These are phyloP conservation scores for Lasiosphaeria ovina DNA, from an alignment of 495 filamentous ascomycete species.

Conservation along the genomic window DNA sequence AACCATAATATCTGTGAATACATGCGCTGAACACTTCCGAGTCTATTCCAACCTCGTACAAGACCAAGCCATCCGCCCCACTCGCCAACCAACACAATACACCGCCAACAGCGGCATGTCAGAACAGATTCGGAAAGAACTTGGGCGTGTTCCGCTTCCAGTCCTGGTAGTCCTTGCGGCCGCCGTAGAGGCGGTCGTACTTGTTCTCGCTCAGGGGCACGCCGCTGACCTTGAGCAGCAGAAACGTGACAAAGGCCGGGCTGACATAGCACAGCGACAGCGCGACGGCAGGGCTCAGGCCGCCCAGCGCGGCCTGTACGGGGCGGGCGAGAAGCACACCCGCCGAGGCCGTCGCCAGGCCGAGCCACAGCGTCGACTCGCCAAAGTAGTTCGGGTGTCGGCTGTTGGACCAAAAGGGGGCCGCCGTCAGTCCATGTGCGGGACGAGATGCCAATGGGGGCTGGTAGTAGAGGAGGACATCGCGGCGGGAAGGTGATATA, in stretches of 20 bases:
- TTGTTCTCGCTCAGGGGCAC: slow-evolving; percentile 62
- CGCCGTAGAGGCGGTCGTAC: slow-evolving; percentile 62
- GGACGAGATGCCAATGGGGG: background rate
- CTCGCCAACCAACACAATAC: slow-evolving; percentile 7
- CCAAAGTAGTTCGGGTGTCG: slow-evolving; percentile 69
- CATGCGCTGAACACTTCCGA: too few species aligned
- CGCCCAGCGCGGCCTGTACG: slow-evolving; percentile 44
- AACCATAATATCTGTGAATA: too few species aligned
- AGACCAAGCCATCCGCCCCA: too few species aligned
- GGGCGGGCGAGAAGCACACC: slow-evolving; percentile 47
- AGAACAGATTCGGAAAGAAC: slow-evolving; percentile 61
- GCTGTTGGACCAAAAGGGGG: slow-evolving; percentile 24
- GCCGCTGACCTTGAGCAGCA: slow-evolving; percentile 60
- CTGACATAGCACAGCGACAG: slow-evolving; percentile 52
- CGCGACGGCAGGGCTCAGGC: slow-evolving; percentile 45
- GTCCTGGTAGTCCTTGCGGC: slow-evolving; percentile 60
- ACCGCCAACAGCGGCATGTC: background rate
- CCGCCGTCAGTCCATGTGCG: background rate
- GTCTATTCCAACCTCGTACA: too few species aligned
- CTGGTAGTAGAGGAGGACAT: background rate
- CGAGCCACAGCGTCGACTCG: slow-evolving; percentile 63
- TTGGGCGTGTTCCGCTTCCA: slow-evolving; percentile 68
- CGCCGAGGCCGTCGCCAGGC: slow-evolving; percentile 52
- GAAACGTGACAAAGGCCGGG: slow-evolving; percentile 60
- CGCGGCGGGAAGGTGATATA: background rate